Base-by-base conservation (phyloP, 306 rosid species). In the Spatholobus suberectus region DNA sequence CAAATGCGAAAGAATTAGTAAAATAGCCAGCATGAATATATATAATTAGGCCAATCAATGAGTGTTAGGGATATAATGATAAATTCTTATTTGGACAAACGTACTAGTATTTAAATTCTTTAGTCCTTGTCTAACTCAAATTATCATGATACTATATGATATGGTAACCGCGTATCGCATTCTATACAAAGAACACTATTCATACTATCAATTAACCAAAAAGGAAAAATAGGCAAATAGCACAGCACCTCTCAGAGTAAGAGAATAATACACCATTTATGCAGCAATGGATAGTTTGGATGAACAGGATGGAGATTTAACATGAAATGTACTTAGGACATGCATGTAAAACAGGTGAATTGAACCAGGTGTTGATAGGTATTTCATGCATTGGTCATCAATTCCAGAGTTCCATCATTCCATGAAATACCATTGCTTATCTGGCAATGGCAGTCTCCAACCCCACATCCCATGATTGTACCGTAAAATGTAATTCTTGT, bases 331-430 rank as follows among this genome's bases (percentile, higher is more conserved):
- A 21, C 57, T 34, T 61, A 57, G 74, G 21, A 54, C 13, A 40
- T 54, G 70, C 40, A 68, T 29, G 66, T 11, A 11, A 10, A 37
- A 49, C 38, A 81, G 52, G 27, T 5, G 49, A 27, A 20, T 73
- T 38, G 21, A 63, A 58, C 61, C 81, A 84, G 6, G 75, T 85
- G 85, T 76, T 81, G 15, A 11, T 26, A 2, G 44, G 12, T 24
- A 66, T 47, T 62, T 38, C 82, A 85, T 80, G 88, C 82, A 85
- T 69, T 75, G 85, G 70, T 15, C 41, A 27, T n/a, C 61, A 67
- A 58, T 59, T 69, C 21, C 54, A 20, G 18, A 52, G 26, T 29
- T 29, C 3, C 32, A n/a, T n/a, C n/a, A n/a, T 71, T 47, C 61
- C 70, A 77, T 70, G 38, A 73, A 17, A 27, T 8, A 29, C 1